Evolutionary conservation across 2,329 filamentous ascomycete species (phyloP), one percentile per base, ranked within the genome.

Genomic region (Venturia asperata): DNA sequence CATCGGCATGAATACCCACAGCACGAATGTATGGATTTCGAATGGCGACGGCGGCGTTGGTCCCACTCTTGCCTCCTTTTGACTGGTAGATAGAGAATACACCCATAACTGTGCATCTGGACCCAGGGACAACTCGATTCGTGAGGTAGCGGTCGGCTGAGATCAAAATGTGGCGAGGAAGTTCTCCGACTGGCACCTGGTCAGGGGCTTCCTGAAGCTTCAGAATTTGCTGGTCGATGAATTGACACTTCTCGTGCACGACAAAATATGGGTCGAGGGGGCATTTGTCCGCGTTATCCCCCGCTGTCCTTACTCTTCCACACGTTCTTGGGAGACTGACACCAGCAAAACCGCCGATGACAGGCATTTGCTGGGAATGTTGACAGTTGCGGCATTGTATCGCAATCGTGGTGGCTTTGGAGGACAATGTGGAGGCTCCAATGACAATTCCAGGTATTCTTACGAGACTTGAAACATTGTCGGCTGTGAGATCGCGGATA

Each of bases 11-110:
- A 66, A 99, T 93, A 5, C 94, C 94, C 2, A 97, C 91, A 0
- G 94, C 92, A 68, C 94, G 86, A 15, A 99, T 82, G 73, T 99
- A 99, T 0, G 94, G 94, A 61, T 95, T 97, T 69, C 94, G 86
- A 71, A 99, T 97, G 10, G 94, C 94, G 3, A 97, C 92, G 1
- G 94, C 94, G 1, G 88, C 88, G 63, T 87, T 87, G 1, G 83
- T 85, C 21, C 83, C 85, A 70, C 88, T 89, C 76, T 92, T 95
- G 52, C 85, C 88, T 49, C 88, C 89, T 76, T 97, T 97, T 70
- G 88, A 89, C 75, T 97, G 91, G 76, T 97, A 99, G 72, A 97
- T 97, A 39, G 93, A 97, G 79, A 97, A 99, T 42, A 99, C 91
- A 24, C 94, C 94, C 85, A 94, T 97, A 21, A 99, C 84, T 2